phyloP scores from a whole-genome alignment of 495 filamentous ascomycete species.

The Penicillium maclennaniae region DNA sequence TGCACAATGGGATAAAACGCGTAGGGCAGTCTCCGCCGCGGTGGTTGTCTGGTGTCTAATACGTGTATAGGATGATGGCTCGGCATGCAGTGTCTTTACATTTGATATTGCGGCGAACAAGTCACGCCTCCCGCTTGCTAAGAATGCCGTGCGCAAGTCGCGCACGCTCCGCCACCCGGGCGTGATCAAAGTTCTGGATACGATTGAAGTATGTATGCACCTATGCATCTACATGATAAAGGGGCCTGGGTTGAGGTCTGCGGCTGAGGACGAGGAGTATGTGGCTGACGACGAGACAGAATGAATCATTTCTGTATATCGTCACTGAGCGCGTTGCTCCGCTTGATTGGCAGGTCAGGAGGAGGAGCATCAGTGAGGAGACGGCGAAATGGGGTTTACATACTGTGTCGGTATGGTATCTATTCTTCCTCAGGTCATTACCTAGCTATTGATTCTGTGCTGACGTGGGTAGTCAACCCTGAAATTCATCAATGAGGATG shows the following conservation, averaged over 20 bases:
- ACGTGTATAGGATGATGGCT: constrained; percentile 75
- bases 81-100: constrained; percentile 90
- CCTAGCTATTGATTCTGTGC: background rate
- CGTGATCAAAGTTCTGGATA: constrained; percentile 87
- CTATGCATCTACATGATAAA: background rate
- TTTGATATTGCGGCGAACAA: constrained; percentile 82
- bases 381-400: constrained; percentile 94
- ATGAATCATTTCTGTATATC: constrained; percentile 89
- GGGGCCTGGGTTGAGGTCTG: background rate
- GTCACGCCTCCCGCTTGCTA: constrained; percentile 76
- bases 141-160: constrained; percentile 87
- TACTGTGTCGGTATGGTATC: constrained; percentile 65
- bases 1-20: constrained; percentile 87
- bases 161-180: constrained; percentile 91
- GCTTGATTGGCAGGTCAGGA: constrained; percentile 77
- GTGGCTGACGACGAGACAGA: constrained; percentile 45
- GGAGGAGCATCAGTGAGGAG: constrained; percentile 79
- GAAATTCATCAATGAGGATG: constrained; percentile 94
- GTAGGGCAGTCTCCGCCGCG: constrained; percentile 47
- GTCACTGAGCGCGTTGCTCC: constrained; percentile 87
- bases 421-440: no score
- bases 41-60: background rate
- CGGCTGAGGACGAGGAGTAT: background rate
- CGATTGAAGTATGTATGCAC: constrained; percentile 68
- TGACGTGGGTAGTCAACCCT: constrained; percentile 63